Conservation (phyloP, 164 flowering plant genomes). For the Nymphaea thermarum region DNA sequence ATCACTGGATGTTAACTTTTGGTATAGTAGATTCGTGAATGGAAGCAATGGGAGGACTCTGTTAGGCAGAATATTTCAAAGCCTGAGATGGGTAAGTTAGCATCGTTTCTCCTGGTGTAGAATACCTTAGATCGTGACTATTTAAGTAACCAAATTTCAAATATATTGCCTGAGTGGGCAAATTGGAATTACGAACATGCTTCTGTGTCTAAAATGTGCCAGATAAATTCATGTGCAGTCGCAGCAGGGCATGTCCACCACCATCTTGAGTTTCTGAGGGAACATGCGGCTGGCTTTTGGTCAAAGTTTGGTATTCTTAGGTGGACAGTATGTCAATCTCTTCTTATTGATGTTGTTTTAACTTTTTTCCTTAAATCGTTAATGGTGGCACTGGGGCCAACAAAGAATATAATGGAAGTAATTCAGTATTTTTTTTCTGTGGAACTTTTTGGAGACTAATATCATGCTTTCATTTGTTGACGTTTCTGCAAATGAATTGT, state of each 20-base stretch:
- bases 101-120: too few species aligned
- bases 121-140: too few species aligned
- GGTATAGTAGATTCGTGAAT: slow-evolving; percentile 52
- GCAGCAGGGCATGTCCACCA: slow-evolving; percentile 3
- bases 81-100: slow-evolving; percentile 18
- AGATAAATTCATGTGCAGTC: not conserved
- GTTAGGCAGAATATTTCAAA: slow-evolving; percentile 31
- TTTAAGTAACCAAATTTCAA: too few species aligned
- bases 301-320: slow-evolving; percentile 36
- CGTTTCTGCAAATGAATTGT: too few species aligned
- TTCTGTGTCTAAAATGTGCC: not conserved
- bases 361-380: too few species aligned
- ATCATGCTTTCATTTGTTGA: not conserved
- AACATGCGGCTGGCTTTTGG: slow-evolving; percentile 35
- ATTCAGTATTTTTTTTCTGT: too few species aligned
- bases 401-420: too few species aligned
- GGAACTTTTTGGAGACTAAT: too few species aligned
- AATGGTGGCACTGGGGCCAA: too few species aligned
- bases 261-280: slow-evolving; percentile 9
- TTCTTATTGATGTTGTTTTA: too few species aligned
- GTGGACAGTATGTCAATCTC: slow-evolving; percentile 44
- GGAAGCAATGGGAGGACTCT: slow-evolving; percentile 84
- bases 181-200: too few species aligned
- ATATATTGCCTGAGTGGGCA: too few species aligned
- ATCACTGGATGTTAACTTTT: not conserved